Percentiles rank a stretch among this genome's conserved stretches.
These are phyloP conservation scores for Clarkia xantiana DNA, from an alignment of 345 rosid species.

Conservation along the genomic window DNA sequence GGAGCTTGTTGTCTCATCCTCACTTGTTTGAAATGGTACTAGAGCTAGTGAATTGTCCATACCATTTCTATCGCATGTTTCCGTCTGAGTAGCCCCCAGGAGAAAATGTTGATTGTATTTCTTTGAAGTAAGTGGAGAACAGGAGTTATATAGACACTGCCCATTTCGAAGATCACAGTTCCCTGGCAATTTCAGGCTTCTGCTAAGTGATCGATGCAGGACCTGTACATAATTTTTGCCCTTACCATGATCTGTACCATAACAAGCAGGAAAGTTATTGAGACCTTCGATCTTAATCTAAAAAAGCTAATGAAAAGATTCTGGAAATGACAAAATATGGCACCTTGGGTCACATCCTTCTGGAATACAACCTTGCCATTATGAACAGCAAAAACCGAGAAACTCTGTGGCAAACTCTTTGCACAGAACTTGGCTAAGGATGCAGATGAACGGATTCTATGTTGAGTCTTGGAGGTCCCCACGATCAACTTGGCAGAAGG, in stretches of 20 bases:
- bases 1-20: slow-evolving; percentile 13
- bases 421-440: slow-evolving; percentile 77
- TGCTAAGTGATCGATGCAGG: neutral
- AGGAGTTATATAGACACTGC: slow-evolving; percentile 1
- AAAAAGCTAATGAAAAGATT: neutral
- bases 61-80: slow-evolving; percentile 2
- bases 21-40: slow-evolving; percentile 25
- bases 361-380: slow-evolving; percentile 60
- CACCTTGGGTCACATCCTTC: slow-evolving; percentile 29
- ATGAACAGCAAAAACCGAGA: slow-evolving; percentile 50
- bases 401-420: slow-evolving; percentile 42
- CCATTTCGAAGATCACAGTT: slow-evolving; percentile 8
- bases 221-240: neutral
- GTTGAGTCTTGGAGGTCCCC: slow-evolving; percentile 46
- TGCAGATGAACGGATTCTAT: slow-evolving; percentile 39
- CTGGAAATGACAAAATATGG: neutral
- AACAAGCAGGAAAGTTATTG: neutral
- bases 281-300: neutral
- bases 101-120: slow-evolving; percentile 4
- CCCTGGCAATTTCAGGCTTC: slow-evolving; percentile 2
- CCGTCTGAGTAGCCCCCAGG: neutral
- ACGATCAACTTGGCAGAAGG: slow-evolving; percentile 49
- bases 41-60: slow-evolving; percentile 35
- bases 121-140: neutral
- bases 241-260: slow-evolving; percentile 7